phyloP scores from a whole-genome alignment of 2,329 filamentous ascomycete species.

The Xylaria sp. region DNA sequence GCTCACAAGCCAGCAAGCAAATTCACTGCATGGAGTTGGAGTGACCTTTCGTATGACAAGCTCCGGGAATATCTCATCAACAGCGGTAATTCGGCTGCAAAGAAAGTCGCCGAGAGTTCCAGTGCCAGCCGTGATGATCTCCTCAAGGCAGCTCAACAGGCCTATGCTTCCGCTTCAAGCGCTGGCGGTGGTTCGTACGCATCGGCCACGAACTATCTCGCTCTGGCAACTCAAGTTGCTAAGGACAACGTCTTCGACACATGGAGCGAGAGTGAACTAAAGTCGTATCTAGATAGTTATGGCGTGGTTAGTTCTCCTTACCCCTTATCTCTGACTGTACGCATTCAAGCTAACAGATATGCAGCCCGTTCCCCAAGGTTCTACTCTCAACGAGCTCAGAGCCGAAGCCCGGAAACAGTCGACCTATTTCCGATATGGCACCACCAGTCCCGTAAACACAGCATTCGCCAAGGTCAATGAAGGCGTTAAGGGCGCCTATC shows the following conservation, averaged over 20 bases:
- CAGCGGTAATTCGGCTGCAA: constrained; percentile 49
- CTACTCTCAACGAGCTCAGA: constrained; percentile 62
- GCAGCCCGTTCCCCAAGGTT: constrained; percentile 57
- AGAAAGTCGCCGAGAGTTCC: constrained; percentile 57
- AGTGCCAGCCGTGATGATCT: constrained; percentile 69
- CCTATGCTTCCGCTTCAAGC: constrained; percentile 54
- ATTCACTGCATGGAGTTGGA: constrained; percentile 72
- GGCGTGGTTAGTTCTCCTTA: constrained; percentile 49
- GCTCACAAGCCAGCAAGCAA: constrained; percentile 63
- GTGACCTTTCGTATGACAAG: constrained; percentile 68
- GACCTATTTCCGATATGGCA: constrained; percentile 73
- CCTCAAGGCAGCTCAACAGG: constrained; percentile 56
- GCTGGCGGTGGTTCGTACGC: constrained; percentile 55
- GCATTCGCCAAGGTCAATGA: constrained; percentile 59
- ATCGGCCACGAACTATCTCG: constrained; percentile 65
- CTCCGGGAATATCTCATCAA: constrained; percentile 54
- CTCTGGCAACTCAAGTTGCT: constrained; percentile 57
- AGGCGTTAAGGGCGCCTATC: constrained; percentile 42
- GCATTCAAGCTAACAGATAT: constrained; percentile 25
- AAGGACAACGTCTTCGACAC: constrained; percentile 65
- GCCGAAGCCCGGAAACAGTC: constrained; percentile 67
- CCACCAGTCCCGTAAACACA: constrained; percentile 58
- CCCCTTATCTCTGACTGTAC: background rate
- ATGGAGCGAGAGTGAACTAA: constrained; percentile 69
- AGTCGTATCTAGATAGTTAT: constrained; percentile 74